phyloP scores from a whole-genome alignment of 495 filamentous ascomycete genomes.

The Aspergillus heteromorphus region DNA sequence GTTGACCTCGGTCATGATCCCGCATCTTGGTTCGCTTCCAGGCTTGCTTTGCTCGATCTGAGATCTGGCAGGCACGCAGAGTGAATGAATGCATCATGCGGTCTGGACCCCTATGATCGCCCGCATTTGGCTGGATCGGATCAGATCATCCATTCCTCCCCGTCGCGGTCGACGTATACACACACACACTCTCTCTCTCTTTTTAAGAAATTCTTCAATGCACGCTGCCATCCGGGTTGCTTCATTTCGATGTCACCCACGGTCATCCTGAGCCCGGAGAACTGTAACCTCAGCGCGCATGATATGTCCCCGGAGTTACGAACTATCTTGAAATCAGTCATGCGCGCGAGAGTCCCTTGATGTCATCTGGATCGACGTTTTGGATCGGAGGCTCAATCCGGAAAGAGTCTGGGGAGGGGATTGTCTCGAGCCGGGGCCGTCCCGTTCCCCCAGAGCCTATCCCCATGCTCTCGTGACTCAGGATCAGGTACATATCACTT shows the following conservation, averaged over 20 bases:
- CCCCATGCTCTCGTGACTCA: not conserved
- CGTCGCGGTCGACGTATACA: too few species aligned
- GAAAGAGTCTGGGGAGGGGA: not conserved
- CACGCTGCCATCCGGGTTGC: not conserved
- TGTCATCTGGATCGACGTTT: not conserved
- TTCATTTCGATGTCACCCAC: conserved; percentile 12
- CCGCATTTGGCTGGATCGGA: not conserved
- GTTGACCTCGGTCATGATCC: not conserved
- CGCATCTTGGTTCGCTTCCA: not conserved
- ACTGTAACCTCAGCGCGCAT: conserved; percentile 20
- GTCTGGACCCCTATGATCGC: not conserved
- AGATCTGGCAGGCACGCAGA: not conserved
- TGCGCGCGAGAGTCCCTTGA: not conserved
- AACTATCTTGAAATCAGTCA: not conserved
- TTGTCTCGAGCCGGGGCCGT: not conserved
- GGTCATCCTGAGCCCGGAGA: conserved; percentile 5
- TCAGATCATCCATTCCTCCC: not conserved
- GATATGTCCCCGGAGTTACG: not conserved
- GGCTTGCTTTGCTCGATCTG: not conserved
- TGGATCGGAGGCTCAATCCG: not conserved
- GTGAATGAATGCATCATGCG: not conserved
- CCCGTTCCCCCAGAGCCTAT: not conserved
- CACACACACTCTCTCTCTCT: too few species aligned
- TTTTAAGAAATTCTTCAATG: not conserved
- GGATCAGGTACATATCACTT: not conserved